Base-by-base conservation (phyloP, 225 moss, liverwort and hornwort genomes). In the Physcomitrium patens region DNA sequence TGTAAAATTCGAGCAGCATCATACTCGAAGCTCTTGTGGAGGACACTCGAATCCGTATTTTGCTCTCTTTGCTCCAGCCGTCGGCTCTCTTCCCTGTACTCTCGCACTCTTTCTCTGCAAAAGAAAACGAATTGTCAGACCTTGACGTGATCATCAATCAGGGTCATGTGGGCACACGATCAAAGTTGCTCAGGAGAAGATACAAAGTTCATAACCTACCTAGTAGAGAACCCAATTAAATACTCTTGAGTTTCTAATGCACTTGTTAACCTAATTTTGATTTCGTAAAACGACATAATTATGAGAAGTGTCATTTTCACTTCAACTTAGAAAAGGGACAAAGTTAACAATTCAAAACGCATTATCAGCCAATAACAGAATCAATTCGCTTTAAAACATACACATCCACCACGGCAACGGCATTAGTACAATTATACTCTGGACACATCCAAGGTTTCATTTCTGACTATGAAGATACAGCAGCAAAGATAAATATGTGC, bases 1-100 rank as follows among this genome's bases (percentile, higher is more conserved):
- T 99, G 99, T 58, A 89, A 89, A 56, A 99, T 93, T 55, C 95
- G 93, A 68, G 90, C 91, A 45, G 95, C 91, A 78, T 99, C 99
- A 54, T 79, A 85, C 62, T 99, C 87, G 71, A 99, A 99, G 69
- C 84, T 85, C 73, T 93, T 99, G 64, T 93, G 93, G 45, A 95
- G 89, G 14, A 90, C 93, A 72, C 84, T 82, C 15, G 91, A 88
- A 75, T 95, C 93, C 58, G 90, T 86, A 15, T 87, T 74, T 16
- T 93, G 92, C 59, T 93, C 89, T 56, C 99, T 90, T 68, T 93
- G 93, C 75, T 99, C 99, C 74, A 99, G 69, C 61, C 93, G 87
- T 64, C 95, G 86, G 81, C 99, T 99, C 78, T 99, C 99, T 59
- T 99, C 99, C 64, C 93, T 84, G 68, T 89, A 93, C 85, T 86